phyloP scores from a whole-genome alignment of 768 basidiomycete genomes.

The Dacryopinax spathularia region DNA sequence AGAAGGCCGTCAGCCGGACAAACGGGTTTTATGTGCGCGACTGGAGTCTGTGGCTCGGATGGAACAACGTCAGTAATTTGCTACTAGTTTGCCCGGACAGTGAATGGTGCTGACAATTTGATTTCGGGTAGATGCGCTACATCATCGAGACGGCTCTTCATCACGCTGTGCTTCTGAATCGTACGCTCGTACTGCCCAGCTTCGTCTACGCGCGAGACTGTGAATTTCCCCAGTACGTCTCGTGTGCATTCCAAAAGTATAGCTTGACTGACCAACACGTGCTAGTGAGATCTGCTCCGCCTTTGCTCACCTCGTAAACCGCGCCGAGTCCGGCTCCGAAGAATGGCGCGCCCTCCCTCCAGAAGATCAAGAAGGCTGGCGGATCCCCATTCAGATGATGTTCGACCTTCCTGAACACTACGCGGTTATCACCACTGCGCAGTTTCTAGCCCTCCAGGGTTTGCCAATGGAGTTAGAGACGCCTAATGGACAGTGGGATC shows the following conservation, averaged over 20 bases:
- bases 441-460: slow-evolving; percentile 10
- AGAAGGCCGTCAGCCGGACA: slow-evolving; percentile 24
- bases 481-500: background rate
- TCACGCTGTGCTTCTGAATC: slow-evolving; percentile 31
- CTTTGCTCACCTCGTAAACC: slow-evolving; percentile 11
- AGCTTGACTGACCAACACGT: background rate
- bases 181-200: slow-evolving; percentile 32
- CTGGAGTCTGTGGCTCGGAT: slow-evolving; percentile 33
- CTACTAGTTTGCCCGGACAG: background rate
- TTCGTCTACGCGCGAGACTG: slow-evolving; percentile 36
- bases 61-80: slow-evolving; percentile 32
- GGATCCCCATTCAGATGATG: slow-evolving; percentile 12
- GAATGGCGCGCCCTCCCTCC: slow-evolving; percentile 7
- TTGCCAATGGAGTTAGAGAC: slow-evolving; percentile 5
- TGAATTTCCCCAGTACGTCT: slow-evolving; percentile 19
- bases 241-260: background rate
- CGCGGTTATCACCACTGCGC: slow-evolving; percentile 7
- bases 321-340: slow-evolving; percentile 7
- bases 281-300: slow-evolving; percentile 11
- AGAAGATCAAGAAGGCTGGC: slow-evolving; percentile 6
- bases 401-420: slow-evolving; percentile 8
- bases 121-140: slow-evolving; percentile 30
- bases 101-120: background rate
- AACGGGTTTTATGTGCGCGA: slow-evolving; percentile 34
- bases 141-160: slow-evolving; percentile 34